Evolutionary conservation across 441 rosid genomes (phyloP).

Genomic region (Syzygium malaccense): DNA sequence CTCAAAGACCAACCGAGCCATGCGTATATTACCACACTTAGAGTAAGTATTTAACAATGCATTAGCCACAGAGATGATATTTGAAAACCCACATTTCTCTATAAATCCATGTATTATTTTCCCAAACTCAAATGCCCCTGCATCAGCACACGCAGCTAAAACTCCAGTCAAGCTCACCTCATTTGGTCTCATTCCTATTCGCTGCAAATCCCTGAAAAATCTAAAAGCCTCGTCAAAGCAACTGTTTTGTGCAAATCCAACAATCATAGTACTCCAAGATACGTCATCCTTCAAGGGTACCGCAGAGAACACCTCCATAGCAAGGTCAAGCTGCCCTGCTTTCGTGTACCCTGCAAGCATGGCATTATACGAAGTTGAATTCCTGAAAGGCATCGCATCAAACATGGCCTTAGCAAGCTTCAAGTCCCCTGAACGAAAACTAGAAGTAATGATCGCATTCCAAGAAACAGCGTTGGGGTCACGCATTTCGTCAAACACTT

Average conservation of each 20-base stretch:
- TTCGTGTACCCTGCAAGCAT: slow-evolving; percentile 61
- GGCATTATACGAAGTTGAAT: slow-evolving; percentile 59
- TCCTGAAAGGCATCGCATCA: slow-evolving; percentile 31
- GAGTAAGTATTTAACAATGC: slow-evolving; percentile 69
- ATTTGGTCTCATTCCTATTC: slow-evolving; percentile 40
- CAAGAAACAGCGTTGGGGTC: slow-evolving; percentile 53
- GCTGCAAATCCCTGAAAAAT: slow-evolving; percentile 46
- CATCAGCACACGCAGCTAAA: slow-evolving; percentile 72
- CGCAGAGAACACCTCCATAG: slow-evolving; percentile 29
- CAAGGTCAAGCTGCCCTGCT: slow-evolving; percentile 49
- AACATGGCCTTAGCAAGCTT: slow-evolving; percentile 30
- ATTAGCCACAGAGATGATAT: slow-evolving; percentile 59
- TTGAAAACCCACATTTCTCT: slow-evolving; percentile 46
- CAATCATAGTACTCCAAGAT: slow-evolving; percentile 73
- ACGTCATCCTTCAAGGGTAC: slow-evolving; percentile 53
- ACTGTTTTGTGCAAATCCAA: slow-evolving; percentile 56
- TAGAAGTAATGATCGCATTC: slow-evolving; percentile 57
- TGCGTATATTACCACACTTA: slow-evolving; percentile 57
- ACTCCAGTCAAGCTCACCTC: slow-evolving; percentile 78
- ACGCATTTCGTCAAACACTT: slow-evolving; percentile 58
- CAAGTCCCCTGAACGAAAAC: slow-evolving; percentile 38
- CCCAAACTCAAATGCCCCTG: slow-evolving; percentile 56
- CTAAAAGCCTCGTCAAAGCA: slow-evolving; percentile 46
- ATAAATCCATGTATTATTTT: slow-evolving; percentile 54
- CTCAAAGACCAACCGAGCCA: slow-evolving; percentile 58